Evolutionary conservation across 768 basidiomycete genomes (phyloP), one percentile per base, ranked within the genome.

Genomic region (Phlegmacium glaucopus): DNA sequence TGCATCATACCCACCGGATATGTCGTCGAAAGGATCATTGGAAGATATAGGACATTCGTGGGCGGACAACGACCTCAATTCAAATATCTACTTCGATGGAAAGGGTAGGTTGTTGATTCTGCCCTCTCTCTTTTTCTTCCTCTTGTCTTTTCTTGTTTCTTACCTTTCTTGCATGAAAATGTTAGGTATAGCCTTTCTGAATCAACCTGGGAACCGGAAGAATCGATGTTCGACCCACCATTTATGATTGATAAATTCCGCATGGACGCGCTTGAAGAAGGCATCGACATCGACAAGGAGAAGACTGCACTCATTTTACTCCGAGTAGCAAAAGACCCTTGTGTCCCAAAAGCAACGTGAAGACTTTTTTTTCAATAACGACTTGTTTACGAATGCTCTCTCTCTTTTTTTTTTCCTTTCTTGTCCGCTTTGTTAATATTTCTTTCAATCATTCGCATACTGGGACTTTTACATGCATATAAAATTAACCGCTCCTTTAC

Each of bases 81-180:
- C 9, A 42, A 55, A 2, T 74, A 71, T 60, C 65, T 74, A 13
- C 63, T 74, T 15, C 70, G 68, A 57, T 74, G 72, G 72, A 64
- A 66, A 10, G 66, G 64, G 72, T 72, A 38, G 56, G 65, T 37
- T 38, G 11, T 17, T 6, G 8, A 8, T 39, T 27, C n/a, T n/a
- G n/a, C n/a, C n/a, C n/a, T 11, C 17, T 30, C 4, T 45, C 35
- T 9, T 28, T 28, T 7, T 43, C 37, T 4, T 7, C 2, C 11
- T 36, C 12, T 4, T 4, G 6, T 38, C 18, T 46, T 17, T 40
- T 29, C n/a, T 36, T 40, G 43, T 10, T 29, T 29, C 37, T 50
- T 4, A 27, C 47, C 29, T 22, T 41, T 13, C 42, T 25, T 22
- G 2, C 5, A 22, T 22, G 5, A 22, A 22, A 22, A 22, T 3